Conservation (phyloP, 148 eudicot genomes). For the Nyssa sinensis region DNA sequence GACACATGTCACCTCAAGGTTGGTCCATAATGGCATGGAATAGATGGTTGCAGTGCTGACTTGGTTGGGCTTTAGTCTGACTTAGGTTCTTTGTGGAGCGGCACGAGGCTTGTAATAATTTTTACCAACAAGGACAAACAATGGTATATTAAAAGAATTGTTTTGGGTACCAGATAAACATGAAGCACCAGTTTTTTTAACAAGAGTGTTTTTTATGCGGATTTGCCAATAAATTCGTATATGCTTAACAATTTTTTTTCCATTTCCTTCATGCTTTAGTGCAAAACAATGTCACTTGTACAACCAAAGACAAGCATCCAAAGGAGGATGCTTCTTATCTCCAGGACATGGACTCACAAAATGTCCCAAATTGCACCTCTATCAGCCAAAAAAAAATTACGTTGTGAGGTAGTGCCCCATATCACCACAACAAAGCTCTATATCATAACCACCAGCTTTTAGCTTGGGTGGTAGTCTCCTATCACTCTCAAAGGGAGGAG, state of each 20-base stretch:
- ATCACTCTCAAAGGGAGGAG: neutral
- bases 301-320: neutral
- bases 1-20: no score
- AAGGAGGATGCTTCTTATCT: neutral
- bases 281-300: neutral
- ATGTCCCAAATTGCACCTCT: neutral
- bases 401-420: neutral
- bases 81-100: no score
- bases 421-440: neutral
- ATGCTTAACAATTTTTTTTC: neutral
- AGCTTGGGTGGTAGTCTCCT: neutral
- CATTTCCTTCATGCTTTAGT: neutral
- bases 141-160: neutral
- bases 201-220: no score
- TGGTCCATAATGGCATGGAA: no score
- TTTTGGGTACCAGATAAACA: neutral
- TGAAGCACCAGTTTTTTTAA: no score
- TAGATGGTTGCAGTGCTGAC: no score
- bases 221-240: neutral
- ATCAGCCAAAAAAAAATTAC: neutral
- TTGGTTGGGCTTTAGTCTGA: no score
- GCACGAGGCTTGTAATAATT: no score
- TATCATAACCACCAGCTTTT: neutral
- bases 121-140: no score
- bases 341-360: neutral